Percentiles rank a stretch among this genome's conserved stretches.
phyloP scores from a whole-genome alignment of 148 eudicot genomes.

The Vaccinium corymbosum region DNA sequence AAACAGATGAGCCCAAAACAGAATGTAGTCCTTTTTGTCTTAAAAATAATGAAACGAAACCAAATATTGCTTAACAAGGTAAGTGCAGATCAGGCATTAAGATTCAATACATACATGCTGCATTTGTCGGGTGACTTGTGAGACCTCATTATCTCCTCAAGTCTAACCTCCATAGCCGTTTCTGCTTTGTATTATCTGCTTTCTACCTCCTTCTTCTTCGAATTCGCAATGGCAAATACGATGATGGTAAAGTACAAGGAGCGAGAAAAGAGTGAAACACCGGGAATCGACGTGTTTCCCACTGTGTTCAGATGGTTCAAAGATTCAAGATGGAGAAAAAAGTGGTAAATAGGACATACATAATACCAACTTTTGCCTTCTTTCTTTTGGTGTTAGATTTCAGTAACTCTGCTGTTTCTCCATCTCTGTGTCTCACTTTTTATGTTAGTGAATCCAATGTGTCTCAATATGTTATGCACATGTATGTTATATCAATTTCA shows the following conservation, averaged over 20 bases:
- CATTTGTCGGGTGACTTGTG: not conserved
- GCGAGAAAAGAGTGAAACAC: not conserved
- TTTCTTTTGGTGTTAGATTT: not conserved
- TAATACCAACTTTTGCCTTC: not conserved
- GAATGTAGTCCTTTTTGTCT: not conserved
- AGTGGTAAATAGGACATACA: conserved; percentile 15
- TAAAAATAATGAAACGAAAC: not conserved
- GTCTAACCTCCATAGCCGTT: not conserved
- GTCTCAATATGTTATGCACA: not conserved
- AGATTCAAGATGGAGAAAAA: conserved; percentile 23
- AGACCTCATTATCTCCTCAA: not conserved
- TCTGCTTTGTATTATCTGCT: not conserved
- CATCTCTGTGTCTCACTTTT: not conserved
- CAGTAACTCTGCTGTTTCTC: not conserved
- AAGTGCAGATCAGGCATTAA: not conserved
- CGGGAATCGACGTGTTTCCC: not conserved
- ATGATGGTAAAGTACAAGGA: not conserved
- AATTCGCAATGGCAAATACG: not conserved
- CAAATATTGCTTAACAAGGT: not conserved
- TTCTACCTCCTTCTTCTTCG: not conserved
- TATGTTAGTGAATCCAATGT: not conserved
- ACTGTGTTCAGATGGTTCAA: not conserved
- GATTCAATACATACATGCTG: not conserved
- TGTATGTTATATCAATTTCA: not conserved
- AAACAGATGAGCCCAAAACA: not conserved